Evolutionary conservation across 148 eudicot genomes (phyloP), one percentile per base, ranked within the genome.

Genomic region (Rhododendron kiyosumense): DNA sequence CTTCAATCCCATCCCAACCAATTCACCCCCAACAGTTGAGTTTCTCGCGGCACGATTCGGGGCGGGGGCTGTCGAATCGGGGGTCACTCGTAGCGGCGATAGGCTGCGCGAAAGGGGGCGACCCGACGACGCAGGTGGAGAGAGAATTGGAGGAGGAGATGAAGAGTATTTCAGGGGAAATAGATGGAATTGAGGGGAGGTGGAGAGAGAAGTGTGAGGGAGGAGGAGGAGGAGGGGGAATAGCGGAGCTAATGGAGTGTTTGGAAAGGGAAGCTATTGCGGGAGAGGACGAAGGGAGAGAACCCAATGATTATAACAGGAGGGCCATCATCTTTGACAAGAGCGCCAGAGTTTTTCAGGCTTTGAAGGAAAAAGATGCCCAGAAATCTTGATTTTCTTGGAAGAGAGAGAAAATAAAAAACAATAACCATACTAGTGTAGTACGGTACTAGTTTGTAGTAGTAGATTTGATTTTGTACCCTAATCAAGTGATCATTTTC

Each of bases 191-290:
- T 20, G 87, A 24, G 61, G 86, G 85, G 71, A 59, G 32, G 18
- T 84, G 91, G 93, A 86, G 30, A 38, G 95, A 87, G 75, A 91
- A 88, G 80, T 88, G 90, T 65, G 43, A 69, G 85, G 91, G 7
- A 15, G 18, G 17, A 13, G 52, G 51, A 48, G 51, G 49, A n/a
- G 73, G 52, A 10, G 88, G 57, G 11, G 91, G 93, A 10, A 83
- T 90, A 38, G 93, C 79, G 43, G 95, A 95, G 85, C 77, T 93
- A 46, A 67, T 95, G 85, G 97, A 94, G 92, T 94, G 95, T 83
- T 92, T 95, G 85, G 98, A 95, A 87, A 92, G 78, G 78, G 98
- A 94, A 88, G 95, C 98, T 20, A 95, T 94, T 52, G 93, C 94
- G 97, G 96, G 97, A 5, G 94, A 91, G 32, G 95, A 94, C 82